Conservation (phyloP, 1,284 basidiomycete genomes). For the Irpex rosettiformis region DNA sequence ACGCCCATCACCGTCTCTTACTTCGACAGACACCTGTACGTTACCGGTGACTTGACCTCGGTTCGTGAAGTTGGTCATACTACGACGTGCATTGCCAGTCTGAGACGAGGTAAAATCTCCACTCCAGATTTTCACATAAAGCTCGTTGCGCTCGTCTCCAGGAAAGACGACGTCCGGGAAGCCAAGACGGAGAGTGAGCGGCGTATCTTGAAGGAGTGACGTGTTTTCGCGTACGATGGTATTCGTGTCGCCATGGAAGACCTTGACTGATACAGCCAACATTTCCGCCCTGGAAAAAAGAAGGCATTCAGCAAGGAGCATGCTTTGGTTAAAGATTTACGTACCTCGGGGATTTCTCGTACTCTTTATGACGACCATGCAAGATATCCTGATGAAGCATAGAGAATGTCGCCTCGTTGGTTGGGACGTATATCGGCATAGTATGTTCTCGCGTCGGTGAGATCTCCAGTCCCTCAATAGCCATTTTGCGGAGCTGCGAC, state of each 20-base stretch:
- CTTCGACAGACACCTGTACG: slow-evolving; percentile 88
- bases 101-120: slow-evolving; percentile 73
- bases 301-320: background rate
- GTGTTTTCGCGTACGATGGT: slow-evolving; percentile 84
- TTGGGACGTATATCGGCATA: slow-evolving; percentile 88
- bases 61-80: slow-evolving; percentile 54
- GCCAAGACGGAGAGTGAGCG: slow-evolving; percentile 85
- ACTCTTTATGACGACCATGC: slow-evolving; percentile 74
- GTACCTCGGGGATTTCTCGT: slow-evolving; percentile 80
- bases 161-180: slow-evolving; percentile 98
- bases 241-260: slow-evolving; percentile 80
- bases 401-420: slow-evolving; percentile 84
- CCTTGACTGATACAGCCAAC: slow-evolving; percentile 85
- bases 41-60: slow-evolving; percentile 60
- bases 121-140: slow-evolving; percentile 93
- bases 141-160: slow-evolving; percentile 87
- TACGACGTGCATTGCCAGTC: slow-evolving; percentile 49
- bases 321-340: slow-evolving; percentile 18
- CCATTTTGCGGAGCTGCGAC: slow-evolving; percentile 69
- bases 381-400: slow-evolving; percentile 96
- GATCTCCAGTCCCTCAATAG: slow-evolving; percentile 56
- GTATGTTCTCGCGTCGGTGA: slow-evolving; percentile 69
- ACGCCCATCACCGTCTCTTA: slow-evolving; percentile 76
- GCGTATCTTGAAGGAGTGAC: slow-evolving; percentile 79
- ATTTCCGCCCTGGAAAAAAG: slow-evolving; percentile 65